These are phyloP conservation scores for Ceratocystis alfenasii DNA, from an alignment of 2,329 filamentous ascomycete species.

Conservation along the genomic window DNA sequence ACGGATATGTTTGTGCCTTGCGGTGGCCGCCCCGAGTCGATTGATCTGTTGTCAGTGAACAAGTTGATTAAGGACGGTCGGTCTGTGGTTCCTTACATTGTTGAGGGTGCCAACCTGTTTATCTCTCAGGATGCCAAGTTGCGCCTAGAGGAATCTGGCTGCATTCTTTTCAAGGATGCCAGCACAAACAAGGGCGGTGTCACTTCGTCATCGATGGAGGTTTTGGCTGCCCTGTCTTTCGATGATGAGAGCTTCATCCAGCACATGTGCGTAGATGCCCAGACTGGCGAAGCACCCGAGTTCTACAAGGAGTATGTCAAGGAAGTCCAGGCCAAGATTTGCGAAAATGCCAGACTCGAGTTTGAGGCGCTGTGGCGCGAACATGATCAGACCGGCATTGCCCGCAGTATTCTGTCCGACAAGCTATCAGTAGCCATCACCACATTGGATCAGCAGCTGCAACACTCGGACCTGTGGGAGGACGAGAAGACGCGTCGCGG, in stretches of 20 bases:
- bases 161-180: conserved; percentile 92
- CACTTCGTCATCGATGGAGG: conserved; percentile 91
- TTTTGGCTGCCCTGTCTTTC: conserved; percentile 86
- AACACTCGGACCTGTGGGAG: conserved; percentile 84
- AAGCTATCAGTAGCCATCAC: conserved; percentile 86
- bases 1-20: conserved; percentile 92
- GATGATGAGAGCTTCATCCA: conserved; percentile 77
- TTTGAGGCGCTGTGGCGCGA: conserved; percentile 99
- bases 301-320: conserved; percentile 94
- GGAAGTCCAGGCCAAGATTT: conserved; percentile 80
- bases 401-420: conserved; percentile 81
- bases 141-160: conserved; percentile 86
- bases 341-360: conserved; percentile 81
- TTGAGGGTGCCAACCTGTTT: conserved; percentile 96
- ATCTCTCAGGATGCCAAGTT: conserved; percentile 98
- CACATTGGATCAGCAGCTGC: conserved; percentile 90
- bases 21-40: conserved; percentile 90
- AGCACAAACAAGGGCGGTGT: conserved; percentile 98
- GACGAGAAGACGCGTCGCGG: conserved; percentile 65
- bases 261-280: conserved; percentile 78
- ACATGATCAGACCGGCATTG: conserved; percentile 64
- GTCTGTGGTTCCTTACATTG: conserved; percentile 78
- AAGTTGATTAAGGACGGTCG: conserved; percentile 87
- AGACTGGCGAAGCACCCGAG: conserved; percentile 57
- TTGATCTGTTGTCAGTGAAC: conserved; percentile 77